These are phyloP conservation scores for Nitzschia sp. DNA, from an alignment of 108 stramenopile species.

Conservation along the genomic window DNA sequence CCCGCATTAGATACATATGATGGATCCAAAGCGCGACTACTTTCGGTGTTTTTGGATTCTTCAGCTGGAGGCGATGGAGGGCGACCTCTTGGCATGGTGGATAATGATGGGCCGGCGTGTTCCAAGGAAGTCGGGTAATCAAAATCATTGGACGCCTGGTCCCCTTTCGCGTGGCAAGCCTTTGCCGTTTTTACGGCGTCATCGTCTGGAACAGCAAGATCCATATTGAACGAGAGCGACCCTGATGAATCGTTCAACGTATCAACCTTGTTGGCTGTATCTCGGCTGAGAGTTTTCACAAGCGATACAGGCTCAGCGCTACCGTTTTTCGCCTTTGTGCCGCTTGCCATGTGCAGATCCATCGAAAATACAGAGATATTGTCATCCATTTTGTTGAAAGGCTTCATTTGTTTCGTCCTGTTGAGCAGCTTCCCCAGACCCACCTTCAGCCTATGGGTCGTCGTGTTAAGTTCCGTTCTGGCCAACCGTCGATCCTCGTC, in stretches of 20 bases:
- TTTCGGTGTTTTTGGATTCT: too few species aligned
- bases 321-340: not conserved
- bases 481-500: not conserved
- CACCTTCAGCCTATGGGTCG: not conserved
- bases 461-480: not conserved
- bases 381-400: slow-evolving; percentile 2
- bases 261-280: not conserved
- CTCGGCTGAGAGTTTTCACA: not conserved
- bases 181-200: too few species aligned
- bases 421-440: not conserved
- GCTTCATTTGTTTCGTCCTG: not conserved
- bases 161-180: too few species aligned
- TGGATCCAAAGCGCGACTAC: too few species aligned
- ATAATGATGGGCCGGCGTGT: too few species aligned
- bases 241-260: slow-evolving; percentile 3
- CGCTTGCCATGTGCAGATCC: not conserved
- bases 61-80: too few species aligned
- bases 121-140: not conserved
- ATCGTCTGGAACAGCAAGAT: not conserved
- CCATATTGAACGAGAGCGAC: not conserved
- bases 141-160: not conserved
- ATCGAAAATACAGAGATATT: not conserved
- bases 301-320: not conserved
- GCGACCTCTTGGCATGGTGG: too few species aligned
- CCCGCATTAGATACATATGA: too few species aligned